These are phyloP conservation scores for Vanderwaltozyma yarrowii DNA, from an alignment of 805 yeast species.

Conservation along the genomic window DNA sequence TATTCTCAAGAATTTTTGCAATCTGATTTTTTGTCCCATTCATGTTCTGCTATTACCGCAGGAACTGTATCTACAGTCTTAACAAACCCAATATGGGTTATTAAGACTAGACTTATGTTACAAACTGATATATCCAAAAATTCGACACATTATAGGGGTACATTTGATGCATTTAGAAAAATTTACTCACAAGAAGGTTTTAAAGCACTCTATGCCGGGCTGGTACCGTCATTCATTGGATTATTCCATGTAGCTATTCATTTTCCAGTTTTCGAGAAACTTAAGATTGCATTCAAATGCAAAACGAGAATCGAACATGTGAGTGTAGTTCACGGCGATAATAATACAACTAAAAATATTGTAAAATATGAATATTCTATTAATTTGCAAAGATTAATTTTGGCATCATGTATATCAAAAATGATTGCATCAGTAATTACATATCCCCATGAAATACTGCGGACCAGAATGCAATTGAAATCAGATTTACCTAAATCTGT, in stretches of 20 bases:
- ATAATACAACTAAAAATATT: no score
- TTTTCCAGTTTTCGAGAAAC: slow-evolving; percentile 83
- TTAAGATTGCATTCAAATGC: slow-evolving; percentile 46
- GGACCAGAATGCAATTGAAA: slow-evolving; percentile 75
- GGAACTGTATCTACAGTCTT: slow-evolving; percentile 77
- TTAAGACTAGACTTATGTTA: slow-evolving; percentile 88
- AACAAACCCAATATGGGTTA: slow-evolving; percentile 97
- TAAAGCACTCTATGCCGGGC: slow-evolving; percentile 75
- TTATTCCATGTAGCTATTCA: slow-evolving; percentile 90
- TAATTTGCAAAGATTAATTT: slow-evolving; percentile 36
- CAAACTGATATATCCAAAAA: slow-evolving; percentile 38
- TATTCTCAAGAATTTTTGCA: slow-evolving; percentile 36
- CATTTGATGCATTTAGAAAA: slow-evolving; percentile 70
- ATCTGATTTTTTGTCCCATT: slow-evolving; percentile 32
- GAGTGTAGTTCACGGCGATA: no score
- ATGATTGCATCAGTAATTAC: slow-evolving; percentile 83
- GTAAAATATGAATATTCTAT: slow-evolving; percentile 6
- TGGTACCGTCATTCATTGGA: slow-evolving; percentile 85
- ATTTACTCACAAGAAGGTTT: slow-evolving; percentile 78
- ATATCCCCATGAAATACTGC: slow-evolving; percentile 89
- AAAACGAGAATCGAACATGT: slow-evolving; percentile 3
- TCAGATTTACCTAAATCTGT: slow-evolving; percentile 27
- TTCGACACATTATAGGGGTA: slow-evolving; percentile 44
- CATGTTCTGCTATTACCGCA: slow-evolving; percentile 66
- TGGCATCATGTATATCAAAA: slow-evolving; percentile 73